Percentiles rank a stretch among this genome's conserved stretches.
Conservation (phyloP, 108 stramenopile species). For the Nitzschia sp. region DNA sequence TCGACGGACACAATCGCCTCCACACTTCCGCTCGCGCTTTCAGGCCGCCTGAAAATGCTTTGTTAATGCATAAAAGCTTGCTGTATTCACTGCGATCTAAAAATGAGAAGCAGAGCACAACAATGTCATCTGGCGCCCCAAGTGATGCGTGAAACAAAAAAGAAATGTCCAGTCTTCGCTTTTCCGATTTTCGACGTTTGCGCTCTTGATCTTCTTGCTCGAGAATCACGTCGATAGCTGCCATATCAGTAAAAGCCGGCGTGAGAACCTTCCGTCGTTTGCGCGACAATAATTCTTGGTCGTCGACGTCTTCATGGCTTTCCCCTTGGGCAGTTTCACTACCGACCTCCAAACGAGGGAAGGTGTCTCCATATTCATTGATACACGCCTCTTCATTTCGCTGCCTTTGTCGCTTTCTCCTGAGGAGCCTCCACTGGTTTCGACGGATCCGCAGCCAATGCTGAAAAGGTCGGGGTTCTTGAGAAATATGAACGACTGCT, state of each 20-base stretch:
- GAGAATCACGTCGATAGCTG: slow-evolving; percentile 67
- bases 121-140: slow-evolving; percentile 73
- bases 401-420: slow-evolving; percentile 60
- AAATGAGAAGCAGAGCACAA: slow-evolving; percentile 52
- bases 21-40: slow-evolving; percentile 61
- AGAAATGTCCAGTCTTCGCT: slow-evolving; percentile 51
- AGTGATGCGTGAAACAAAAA: slow-evolving; percentile 58
- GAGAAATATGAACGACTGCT: slow-evolving; percentile 61
- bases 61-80: slow-evolving; percentile 54
- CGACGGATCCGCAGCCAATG: slow-evolving; percentile 69
- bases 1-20: slow-evolving; percentile 59
- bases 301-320: not conserved
- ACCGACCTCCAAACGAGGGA: not conserved
- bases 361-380: not conserved
- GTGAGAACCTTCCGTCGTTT: slow-evolving; percentile 9
- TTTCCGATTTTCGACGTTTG: slow-evolving; percentile 1
- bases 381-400: not conserved
- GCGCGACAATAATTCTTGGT: not conserved
- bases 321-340: not conserved
- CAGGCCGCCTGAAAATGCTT: slow-evolving; percentile 34
- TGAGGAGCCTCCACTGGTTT: slow-evolving; percentile 63
- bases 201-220: slow-evolving; percentile 54
- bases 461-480: slow-evolving; percentile 31
- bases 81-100: slow-evolving; percentile 56
- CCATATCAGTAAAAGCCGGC: slow-evolving; percentile 37